Percentiles rank a stretch among this genome's conserved stretches.
Conservation (phyloP, 2,329 filamentous ascomycete species). For the Fusarium staphyleae region DNA sequence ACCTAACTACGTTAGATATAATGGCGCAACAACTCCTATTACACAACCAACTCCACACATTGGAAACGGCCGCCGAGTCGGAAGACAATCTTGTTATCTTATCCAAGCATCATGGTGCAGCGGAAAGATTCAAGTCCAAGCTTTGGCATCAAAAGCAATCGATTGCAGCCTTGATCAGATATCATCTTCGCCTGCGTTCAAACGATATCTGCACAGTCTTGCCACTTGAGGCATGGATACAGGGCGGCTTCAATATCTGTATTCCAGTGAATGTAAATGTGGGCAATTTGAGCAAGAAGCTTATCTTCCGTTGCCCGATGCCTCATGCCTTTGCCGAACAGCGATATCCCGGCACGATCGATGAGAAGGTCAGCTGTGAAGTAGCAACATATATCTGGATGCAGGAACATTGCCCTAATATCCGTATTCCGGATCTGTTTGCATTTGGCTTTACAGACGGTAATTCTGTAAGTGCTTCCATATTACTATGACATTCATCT, state of each 20-base stretch:
- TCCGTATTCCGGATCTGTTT: constrained; percentile 39
- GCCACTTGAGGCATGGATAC: constrained; percentile 22
- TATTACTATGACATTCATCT: not conserved
- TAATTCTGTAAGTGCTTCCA: constrained; percentile 19
- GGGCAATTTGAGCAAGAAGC: not conserved
- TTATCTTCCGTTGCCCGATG: constrained; percentile 29
- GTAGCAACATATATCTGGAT: constrained; percentile 46
- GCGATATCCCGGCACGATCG: constrained; percentile 38
- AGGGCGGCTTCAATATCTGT: constrained; percentile 32
- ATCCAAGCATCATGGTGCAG: no score
- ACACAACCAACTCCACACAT: no score
- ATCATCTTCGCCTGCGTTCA: constrained; percentile 24
- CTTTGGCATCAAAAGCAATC: constrained; percentile 24
- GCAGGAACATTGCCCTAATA: constrained; percentile 40
- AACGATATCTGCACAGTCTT: constrained; percentile 22
- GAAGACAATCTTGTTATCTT: no score
- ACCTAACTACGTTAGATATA: no score
- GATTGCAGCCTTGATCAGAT: constrained; percentile 17
- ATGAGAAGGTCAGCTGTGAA: constrained; percentile 46
- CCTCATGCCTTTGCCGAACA: constrained; percentile 30
- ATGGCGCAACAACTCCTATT: no score
- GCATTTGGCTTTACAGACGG: constrained; percentile 30
- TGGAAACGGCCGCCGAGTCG: no score
- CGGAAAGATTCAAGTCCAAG: constrained; percentile 2
- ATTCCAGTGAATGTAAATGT: constrained; percentile 19